Conservation (phyloP, 1,284 basidiomycete genomes). For the Cutaneotrichosporon arboriforme region DNA sequence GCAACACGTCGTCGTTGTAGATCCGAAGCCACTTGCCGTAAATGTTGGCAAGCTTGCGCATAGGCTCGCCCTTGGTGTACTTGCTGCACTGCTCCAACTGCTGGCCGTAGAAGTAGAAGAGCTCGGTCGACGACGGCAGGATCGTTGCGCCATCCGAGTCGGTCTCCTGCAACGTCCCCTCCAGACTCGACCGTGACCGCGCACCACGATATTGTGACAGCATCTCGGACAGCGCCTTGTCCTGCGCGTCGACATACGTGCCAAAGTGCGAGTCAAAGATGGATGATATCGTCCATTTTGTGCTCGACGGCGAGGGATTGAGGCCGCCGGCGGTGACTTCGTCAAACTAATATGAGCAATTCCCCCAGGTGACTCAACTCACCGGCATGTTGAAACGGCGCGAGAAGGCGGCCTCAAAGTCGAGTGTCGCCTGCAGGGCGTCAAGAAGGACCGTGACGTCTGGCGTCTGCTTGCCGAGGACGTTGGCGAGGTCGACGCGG, state of each 20-base stretch:
- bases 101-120: conserved; percentile 96
- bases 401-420: conserved; percentile 74
- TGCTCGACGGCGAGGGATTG: conserved; percentile 23
- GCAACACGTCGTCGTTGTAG: conserved; percentile 86
- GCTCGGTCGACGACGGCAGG: conserved; percentile 86
- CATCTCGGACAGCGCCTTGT: conserved; percentile 57
- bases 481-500: conserved; percentile 50
- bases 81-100: conserved; percentile 90
- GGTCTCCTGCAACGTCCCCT: conserved; percentile 54
- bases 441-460: conserved; percentile 75
- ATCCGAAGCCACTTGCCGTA: conserved; percentile 91
- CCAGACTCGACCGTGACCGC: conserved; percentile 63
- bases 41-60: conserved; percentile 70
- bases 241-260: conserved; percentile 93
- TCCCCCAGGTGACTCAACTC: conserved; percentile 31
- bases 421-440: conserved; percentile 72
- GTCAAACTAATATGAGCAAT: conserved; percentile 41
- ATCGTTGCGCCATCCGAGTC: conserved; percentile 60
- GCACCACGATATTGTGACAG: conserved; percentile 67
- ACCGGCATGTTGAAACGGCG: conserved; percentile 75
- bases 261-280: conserved; percentile 88
- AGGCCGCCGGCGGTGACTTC: conserved; percentile 30
- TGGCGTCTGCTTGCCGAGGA: conserved; percentile 51
- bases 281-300: conserved; percentile 64
- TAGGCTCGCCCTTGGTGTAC: conserved; percentile 64